A percentile compares a stretch with the other conserved stretches of the same genome.
phyloP scores from a whole-genome alignment of 371 early-diverging fungal genomes.

The Mucor saturninus region DNA sequence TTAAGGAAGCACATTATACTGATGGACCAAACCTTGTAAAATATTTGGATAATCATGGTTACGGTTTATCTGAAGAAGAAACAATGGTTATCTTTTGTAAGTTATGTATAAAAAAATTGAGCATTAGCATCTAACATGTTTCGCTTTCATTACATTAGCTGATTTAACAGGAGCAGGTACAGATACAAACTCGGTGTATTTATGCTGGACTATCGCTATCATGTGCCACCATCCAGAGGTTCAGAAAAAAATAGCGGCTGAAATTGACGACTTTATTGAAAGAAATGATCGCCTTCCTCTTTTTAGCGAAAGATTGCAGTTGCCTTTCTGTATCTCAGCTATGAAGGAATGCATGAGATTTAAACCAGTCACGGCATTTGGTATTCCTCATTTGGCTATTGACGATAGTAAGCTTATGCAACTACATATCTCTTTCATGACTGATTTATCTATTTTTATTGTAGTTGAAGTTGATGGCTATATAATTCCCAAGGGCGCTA shows the following conservation, averaged over 20 bases:
- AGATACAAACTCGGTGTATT: conserved; percentile 11
- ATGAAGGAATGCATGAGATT: conserved; percentile 22
- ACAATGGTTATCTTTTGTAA: conserved; percentile 6
- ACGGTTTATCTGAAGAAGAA: neutral
- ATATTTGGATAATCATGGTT: neutral
- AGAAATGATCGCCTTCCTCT: conserved; percentile 3
- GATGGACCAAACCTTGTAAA: conserved; percentile 11
- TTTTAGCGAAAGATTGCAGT: conserved; percentile 4
- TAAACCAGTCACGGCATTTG: conserved; percentile 6
- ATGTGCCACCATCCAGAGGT: conserved; percentile 13
- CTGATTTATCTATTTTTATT: too few relatives aligned
- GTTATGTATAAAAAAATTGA: neutral
- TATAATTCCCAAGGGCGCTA: conserved; percentile 13
- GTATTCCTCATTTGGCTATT: conserved; percentile 11
- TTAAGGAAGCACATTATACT: neutral
- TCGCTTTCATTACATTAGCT: neutral
- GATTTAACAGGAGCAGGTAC: conserved; percentile 22
- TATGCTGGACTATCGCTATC: conserved; percentile 10
- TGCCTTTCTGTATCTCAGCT: conserved; percentile 15
- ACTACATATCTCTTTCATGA: neutral
- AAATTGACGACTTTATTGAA: conserved; percentile 25
- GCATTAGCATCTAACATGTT: neutral
- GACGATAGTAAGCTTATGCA: conserved; percentile 15
- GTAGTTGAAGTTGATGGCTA: conserved; percentile 17
- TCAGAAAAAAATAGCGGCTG: conserved; percentile 6